phyloP scores from a whole-genome alignment of 371 early-diverging fungal genomes.

The Fennellomyces sp. region DNA sequence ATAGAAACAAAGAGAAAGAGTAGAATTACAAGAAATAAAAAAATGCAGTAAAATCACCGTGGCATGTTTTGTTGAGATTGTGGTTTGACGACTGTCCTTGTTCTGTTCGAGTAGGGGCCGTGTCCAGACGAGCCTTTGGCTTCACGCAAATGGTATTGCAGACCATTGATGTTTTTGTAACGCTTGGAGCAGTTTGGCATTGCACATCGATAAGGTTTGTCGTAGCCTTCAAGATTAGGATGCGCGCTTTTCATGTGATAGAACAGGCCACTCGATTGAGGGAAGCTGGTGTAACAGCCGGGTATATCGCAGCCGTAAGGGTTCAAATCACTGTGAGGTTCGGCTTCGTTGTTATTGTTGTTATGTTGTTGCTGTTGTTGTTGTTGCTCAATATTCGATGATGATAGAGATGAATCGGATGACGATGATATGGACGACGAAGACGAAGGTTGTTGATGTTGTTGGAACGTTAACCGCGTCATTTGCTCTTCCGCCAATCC shows the following conservation, averaged over 20 bases:
- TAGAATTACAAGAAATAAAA: no score
- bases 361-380: background rate
- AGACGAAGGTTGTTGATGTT: background rate
- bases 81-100: background rate
- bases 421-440: background rate
- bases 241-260: constrained; percentile 73
- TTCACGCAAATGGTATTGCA: constrained; percentile 91
- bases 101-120: background rate
- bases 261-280: constrained; percentile 61
- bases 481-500: constrained; percentile 6
- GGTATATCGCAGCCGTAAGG: constrained; percentile 78
- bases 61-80: background rate
- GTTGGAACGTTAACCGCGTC: background rate
- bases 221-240: constrained; percentile 39
- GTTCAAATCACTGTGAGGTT: constrained; percentile 24
- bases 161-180: constrained; percentile 97
- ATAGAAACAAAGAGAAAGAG: no score
- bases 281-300: constrained; percentile 62
- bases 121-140: constrained; percentile 70
- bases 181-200: constrained; percentile 82
- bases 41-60: no score
- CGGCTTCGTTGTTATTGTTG: background rate
- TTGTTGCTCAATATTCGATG: background rate
- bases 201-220: constrained; percentile 82
- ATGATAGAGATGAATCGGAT: background rate